A percentile compares a stretch with the other conserved stretches of the same genome.
Evolutionary conservation across 2,329 filamentous ascomycete genomes (phyloP).

Genomic region (Bipolaris sorokiniana): DNA sequence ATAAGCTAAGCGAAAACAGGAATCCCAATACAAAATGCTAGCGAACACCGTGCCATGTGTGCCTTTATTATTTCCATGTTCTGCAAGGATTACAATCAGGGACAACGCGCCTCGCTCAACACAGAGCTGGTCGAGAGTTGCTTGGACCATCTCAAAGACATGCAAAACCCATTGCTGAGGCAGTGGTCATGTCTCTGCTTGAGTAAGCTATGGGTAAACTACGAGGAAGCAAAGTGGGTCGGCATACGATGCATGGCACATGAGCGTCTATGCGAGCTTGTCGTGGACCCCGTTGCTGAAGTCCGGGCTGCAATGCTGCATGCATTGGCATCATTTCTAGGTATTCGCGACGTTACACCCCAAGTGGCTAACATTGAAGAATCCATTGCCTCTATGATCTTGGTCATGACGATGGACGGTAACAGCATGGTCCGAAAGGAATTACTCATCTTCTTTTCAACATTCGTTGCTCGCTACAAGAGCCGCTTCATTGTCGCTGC

Average conservation of each 20-base stretch:
- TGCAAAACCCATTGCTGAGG: slow-evolving; percentile 83
- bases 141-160: slow-evolving; percentile 79
- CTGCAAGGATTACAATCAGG: slow-evolving; percentile 91
- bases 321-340: slow-evolving; percentile 90
- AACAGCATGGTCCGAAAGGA: slow-evolving; percentile 95
- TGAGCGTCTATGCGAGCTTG: slow-evolving; percentile 77
- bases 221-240: slow-evolving; percentile 92
- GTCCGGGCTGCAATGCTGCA: slow-evolving; percentile 93
- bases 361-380: slow-evolving; percentile 92
- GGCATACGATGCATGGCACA: slow-evolving; percentile 90
- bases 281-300: slow-evolving; percentile 86
- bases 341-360: slow-evolving; percentile 89
- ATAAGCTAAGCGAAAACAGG: slow-evolving; percentile 43
- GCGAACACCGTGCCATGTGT: slow-evolving; percentile 98
- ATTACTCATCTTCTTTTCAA: slow-evolving; percentile 89
- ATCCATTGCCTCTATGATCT: slow-evolving; percentile 82
- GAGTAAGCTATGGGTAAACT: slow-evolving; percentile 91
- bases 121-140: slow-evolving; percentile 91
- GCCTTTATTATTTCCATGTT: slow-evolving; percentile 97
- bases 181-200: slow-evolving; percentile 97
- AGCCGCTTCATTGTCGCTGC: slow-evolving; percentile 90
- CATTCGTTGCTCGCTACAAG: slow-evolving; percentile 87
- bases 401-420: slow-evolving; percentile 92
- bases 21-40: slow-evolving; percentile 83
- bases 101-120: slow-evolving; percentile 88